Evolutionary conservation across 192 early-diverging fungal genomes (phyloP), one percentile per base, ranked within the genome.

Genomic region (Entomortierella lignicola): DNA sequence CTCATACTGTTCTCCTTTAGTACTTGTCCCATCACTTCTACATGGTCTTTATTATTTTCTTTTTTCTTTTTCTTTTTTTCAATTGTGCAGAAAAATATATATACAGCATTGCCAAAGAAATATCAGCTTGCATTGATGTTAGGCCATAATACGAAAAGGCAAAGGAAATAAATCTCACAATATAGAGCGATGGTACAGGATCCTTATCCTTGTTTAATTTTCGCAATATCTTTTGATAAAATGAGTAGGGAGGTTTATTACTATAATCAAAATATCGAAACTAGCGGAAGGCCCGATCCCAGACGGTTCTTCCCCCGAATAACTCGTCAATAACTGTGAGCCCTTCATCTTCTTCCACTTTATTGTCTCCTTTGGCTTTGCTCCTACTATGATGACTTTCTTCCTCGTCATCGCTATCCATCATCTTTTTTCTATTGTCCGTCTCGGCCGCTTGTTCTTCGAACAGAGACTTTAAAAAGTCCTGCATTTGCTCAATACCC

Each of bases 391-490:
- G 26, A 20, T 21, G 44, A n/a, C 17, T 41, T 0, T 75, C 72
- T 2, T 66, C 64, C 12, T 63, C 66, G 29, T 77, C 66, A 30
- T 75, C 72, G 18, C 57, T 62, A 44, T 79, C 75, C 75, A 79
- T 79, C 62, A 79, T n/a, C 8, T 77, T 63, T 13, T 58, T 57
- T 15, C 27, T 29, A 2, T 42, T 47, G 43, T 58, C 48, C 50
- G 43, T 20, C 23, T 66, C 51, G 4, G 48, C 52, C 1, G 32
- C 67, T 20, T 61, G 44, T 32, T 79, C 75, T 41, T 79, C 75
- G 66, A 79, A 79, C 25, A 79, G 31, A 21, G 75, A 79, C 57
- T 79, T 79, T 48, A 79, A 41, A n/a, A 79, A 79, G 27, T 70
- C 29, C 21, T 79, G 75, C 75, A 79, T 79, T 29, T 79, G 75